Evolutionary conservation across 2,329 filamentous ascomycete species (phyloP).

Genomic region (Diaporthe australafricana): DNA sequence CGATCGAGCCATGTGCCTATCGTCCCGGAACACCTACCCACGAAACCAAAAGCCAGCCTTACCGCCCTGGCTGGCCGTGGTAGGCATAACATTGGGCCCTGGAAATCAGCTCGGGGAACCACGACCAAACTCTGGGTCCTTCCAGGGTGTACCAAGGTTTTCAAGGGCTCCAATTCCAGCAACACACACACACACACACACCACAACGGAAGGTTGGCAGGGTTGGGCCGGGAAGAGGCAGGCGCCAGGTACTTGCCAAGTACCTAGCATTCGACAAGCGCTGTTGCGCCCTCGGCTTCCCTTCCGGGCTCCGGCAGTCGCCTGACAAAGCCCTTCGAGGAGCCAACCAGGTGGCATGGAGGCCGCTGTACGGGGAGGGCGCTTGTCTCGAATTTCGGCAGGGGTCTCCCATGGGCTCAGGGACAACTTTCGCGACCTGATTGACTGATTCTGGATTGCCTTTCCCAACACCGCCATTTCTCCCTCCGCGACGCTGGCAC

Average conservation of each 20-base stretch:
- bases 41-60: constrained; percentile 29
- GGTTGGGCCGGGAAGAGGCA: not conserved
- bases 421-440: constrained; percentile 32
- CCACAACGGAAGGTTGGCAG: not conserved
- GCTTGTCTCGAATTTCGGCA: constrained; percentile 17
- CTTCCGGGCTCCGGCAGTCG: constrained; percentile 35
- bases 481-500: not conserved
- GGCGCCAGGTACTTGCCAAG: constrained; percentile 6
- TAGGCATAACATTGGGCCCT: constrained; percentile 28
- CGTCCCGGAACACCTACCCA: constrained; percentile 18
- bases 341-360: constrained; percentile 26
- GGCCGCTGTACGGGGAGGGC: constrained; percentile 6
- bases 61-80: constrained; percentile 7
- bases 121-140: constrained; percentile 4
- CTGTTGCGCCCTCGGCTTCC: constrained; percentile 28
- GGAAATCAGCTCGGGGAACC: constrained; percentile 21
- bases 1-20: constrained; percentile 9
- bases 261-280: not conserved
- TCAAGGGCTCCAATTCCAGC: not conserved
- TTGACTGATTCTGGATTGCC: constrained; percentile 29
- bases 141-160: constrained; percentile 5
- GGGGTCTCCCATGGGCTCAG: constrained; percentile 33
- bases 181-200: too few relatives aligned
- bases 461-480: constrained; percentile 34
- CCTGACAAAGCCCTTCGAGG: constrained; percentile 3